Base-by-base conservation (phyloP, 1,284 basidiomycete species). In the Fomitopsis schrenkii region DNA sequence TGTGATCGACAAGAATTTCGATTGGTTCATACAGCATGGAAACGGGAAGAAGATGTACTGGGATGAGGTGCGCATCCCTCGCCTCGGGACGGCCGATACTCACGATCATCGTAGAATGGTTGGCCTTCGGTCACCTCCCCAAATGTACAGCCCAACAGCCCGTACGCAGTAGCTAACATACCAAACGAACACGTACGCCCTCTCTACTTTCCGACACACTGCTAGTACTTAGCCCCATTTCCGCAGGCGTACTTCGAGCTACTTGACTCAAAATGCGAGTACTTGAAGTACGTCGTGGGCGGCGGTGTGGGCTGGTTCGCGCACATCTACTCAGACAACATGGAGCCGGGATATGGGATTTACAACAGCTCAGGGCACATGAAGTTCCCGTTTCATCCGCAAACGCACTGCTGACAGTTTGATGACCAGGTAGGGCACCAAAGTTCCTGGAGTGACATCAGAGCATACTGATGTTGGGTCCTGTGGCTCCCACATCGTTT, bases 241-340 rank as follows among this genome's bases (percentile, higher is more conserved):
- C 68, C 62, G 62, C 64, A 87, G 80, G 82, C 79, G 52, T 91
- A 90, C 68, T 89, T 77, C 64, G 72, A 74, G n/a, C 72, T 91
- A 12, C 80, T 91, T n/a, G 87, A 91, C 65, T 70, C 75, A 3
- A 79, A 86, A 61, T 91, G 90, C 67, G 67, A 75, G 10, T 79
- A 83, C 67, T 78, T 90, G 67, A 90, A 91, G 73, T 68, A 67
- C 0, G 80, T 83, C 30, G 73, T 78, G 10, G 79, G 80, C 5
- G 87, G 88, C 17, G 87, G 88, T 33, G 75, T 91, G 26, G 91
- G 90, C 12, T 92, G 90, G 90, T 93, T 93, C 69, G 86, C 86
- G 53, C 90, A 91, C 68, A 86, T 91, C 55, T 91, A 89, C 68
- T 83, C 83, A 2, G 88, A 91, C 67, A 64, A 73, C 61, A 79